Evolutionary conservation across 202 grass and related monocot species (phyloP).

Genomic region (Hordeum pubiflorum): DNA sequence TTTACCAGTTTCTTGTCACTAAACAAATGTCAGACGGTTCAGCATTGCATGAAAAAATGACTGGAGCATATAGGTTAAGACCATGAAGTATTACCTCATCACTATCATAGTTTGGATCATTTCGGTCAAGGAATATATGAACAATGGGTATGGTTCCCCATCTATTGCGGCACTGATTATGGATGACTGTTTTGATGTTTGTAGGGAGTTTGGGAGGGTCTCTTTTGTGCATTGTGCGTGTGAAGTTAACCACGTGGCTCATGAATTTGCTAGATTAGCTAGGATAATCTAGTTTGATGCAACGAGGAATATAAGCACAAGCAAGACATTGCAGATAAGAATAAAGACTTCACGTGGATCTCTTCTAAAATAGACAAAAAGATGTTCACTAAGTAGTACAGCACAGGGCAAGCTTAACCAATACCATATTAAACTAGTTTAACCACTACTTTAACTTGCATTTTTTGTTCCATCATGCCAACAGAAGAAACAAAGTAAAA

Average conservation of each 20-base stretch:
- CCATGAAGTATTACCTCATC: slow-evolving; percentile 45
- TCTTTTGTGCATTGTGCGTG: too few relatives aligned
- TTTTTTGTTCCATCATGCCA: background rate
- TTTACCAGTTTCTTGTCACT: background rate
- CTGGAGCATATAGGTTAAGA: slow-evolving; percentile 14
- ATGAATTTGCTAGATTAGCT: too few relatives aligned
- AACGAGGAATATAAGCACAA: background rate
- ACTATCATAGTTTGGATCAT: slow-evolving; percentile 98
- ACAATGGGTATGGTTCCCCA: too few relatives aligned
- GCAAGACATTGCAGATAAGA: background rate
- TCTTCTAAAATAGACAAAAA: slow-evolving; percentile 3
- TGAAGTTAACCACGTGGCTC: too few relatives aligned
- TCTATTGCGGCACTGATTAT: too few relatives aligned
- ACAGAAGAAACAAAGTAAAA: background rate
- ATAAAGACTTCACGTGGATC: background rate
- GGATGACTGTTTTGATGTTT: too few relatives aligned
- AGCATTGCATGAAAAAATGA: background rate
- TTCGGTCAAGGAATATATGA: slow-evolving; percentile 42
- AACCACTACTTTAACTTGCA: background rate
- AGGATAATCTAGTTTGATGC: background rate
- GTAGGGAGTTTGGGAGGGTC: too few relatives aligned
- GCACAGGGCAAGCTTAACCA: background rate
- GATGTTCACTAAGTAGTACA: background rate
- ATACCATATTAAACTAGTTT: background rate
- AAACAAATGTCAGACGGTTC: background rate